phyloP scores from a whole-genome alignment of 164 flowering plant species.

The Chimonanthus salicifolius region DNA sequence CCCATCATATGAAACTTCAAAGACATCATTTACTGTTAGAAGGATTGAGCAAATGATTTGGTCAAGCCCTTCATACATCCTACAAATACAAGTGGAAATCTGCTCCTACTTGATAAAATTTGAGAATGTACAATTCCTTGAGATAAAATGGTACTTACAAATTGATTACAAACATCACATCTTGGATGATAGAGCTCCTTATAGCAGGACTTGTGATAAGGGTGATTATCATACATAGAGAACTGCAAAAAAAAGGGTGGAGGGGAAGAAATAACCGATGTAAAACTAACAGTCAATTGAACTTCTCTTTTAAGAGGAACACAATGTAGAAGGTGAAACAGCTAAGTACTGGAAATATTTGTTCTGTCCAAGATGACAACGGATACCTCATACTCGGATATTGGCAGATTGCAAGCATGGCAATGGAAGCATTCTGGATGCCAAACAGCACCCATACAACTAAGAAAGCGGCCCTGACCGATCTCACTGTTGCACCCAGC shows the following conservation, averaged over 20 bases:
- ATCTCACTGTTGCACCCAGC: constrained; percentile 86
- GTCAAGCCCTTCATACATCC: too few relatives aligned
- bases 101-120: background rate
- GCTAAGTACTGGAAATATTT: background rate
- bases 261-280: constrained; percentile 8
- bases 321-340: background rate
- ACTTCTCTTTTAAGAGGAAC: background rate
- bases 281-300: background rate
- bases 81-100: too few relatives aligned
- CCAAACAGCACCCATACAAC: constrained; percentile 90
- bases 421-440: constrained; percentile 97
- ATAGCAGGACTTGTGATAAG: constrained; percentile 89
- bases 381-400: constrained; percentile 82
- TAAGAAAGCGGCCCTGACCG: constrained; percentile 82
- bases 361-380: background rate
- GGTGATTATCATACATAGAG: constrained; percentile 72
- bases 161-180: constrained; percentile 88
- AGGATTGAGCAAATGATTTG: too few relatives aligned
- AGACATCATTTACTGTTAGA: too few relatives aligned
- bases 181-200: constrained; percentile 84
- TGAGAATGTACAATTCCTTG: background rate
- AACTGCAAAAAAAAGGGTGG: constrained; percentile 40
- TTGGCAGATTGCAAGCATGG: constrained; percentile 70
- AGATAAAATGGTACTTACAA: constrained; percentile 43
- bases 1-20: too few relatives aligned